Conservation (phyloP, 2,329 filamentous ascomycete species). For the Metarhizium sp. region DNA sequence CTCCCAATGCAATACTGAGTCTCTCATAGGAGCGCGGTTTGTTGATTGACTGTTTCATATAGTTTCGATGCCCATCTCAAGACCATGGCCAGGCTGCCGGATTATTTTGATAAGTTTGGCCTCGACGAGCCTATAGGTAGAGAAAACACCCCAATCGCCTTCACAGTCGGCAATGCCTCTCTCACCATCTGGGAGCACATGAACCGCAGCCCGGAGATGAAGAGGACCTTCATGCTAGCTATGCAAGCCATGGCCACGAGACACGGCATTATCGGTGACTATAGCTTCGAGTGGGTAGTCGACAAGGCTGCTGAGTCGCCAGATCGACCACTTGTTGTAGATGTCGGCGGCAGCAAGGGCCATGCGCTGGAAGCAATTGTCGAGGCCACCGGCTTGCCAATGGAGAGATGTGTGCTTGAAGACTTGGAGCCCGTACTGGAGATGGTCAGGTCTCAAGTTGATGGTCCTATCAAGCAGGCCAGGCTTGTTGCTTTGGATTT, state of each 20-base stretch:
- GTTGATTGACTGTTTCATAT: background rate
- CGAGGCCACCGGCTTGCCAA: slow-evolving; percentile 1
- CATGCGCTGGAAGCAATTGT: slow-evolving; percentile 12
- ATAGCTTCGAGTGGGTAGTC: slow-evolving; percentile 22
- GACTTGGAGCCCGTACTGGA: slow-evolving; percentile 11
- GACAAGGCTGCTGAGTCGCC: background rate
- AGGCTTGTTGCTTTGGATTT: slow-evolving; percentile 10
- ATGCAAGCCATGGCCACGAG: slow-evolving; percentile 17
- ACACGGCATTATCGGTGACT: slow-evolving; percentile 17
- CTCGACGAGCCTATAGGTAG: slow-evolving; percentile 18
- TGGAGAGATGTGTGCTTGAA: slow-evolving; percentile 7
- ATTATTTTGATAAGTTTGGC: slow-evolving; percentile 23
- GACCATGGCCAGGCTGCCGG: slow-evolving; percentile 14
- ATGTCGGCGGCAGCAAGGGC: slow-evolving; percentile 11
- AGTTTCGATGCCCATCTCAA: slow-evolving; percentile 18
- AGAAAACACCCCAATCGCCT: slow-evolving; percentile 17
- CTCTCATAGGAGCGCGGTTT: too few species aligned
- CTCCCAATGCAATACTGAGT: background rate
- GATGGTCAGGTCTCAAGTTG: slow-evolving; percentile 10
- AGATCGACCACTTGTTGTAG: slow-evolving; percentile 8
- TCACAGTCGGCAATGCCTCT: slow-evolving; percentile 17
- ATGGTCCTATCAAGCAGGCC: background rate
- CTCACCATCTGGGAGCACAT: slow-evolving; percentile 23
- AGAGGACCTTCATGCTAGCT: slow-evolving; percentile 16
- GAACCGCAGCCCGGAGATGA: slow-evolving; percentile 12